Evolutionary conservation across 139 green algal species (phyloP).

Genomic region (Desmodesmus armatus): DNA sequence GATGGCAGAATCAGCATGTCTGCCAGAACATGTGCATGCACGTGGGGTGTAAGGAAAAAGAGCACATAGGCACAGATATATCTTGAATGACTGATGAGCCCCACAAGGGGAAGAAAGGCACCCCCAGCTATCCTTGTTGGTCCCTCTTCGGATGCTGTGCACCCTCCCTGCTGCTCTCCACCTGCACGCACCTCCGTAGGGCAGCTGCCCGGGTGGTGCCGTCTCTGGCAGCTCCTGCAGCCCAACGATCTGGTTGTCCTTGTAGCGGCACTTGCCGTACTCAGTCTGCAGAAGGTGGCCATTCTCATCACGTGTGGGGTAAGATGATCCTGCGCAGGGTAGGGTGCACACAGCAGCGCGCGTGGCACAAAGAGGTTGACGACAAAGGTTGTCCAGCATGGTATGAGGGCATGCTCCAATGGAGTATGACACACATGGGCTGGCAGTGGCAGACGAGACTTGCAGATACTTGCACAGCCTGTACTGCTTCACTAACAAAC

Average conservation of each 20-base stretch:
- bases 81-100: too few relatives aligned
- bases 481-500: too few relatives aligned
- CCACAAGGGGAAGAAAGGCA: too few relatives aligned
- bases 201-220: slow-evolving; percentile 94
- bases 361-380: neutral
- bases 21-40: neutral
- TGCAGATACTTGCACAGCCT: too few relatives aligned
- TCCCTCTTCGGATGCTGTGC: too few relatives aligned
- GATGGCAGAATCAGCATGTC: too few relatives aligned
- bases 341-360: neutral
- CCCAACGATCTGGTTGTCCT: slow-evolving; percentile 88
- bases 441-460: neutral
- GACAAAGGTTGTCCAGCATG: neutral
- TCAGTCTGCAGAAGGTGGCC: slow-evolving; percentile 94
- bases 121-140: too few relatives aligned
- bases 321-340: slow-evolving; percentile 74
- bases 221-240: slow-evolving; percentile 99
- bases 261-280: slow-evolving; percentile 95
- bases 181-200: slow-evolving; percentile 73
- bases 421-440: neutral
- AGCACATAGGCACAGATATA: too few relatives aligned
- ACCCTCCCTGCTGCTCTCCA: too few relatives aligned
- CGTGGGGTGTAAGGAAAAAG: neutral
- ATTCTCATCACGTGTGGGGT: slow-evolving; percentile 85
- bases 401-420: neutral